Evolutionary conservation across 164 flowering plant species (phyloP).

Genomic region (Vitis amurensis): DNA sequence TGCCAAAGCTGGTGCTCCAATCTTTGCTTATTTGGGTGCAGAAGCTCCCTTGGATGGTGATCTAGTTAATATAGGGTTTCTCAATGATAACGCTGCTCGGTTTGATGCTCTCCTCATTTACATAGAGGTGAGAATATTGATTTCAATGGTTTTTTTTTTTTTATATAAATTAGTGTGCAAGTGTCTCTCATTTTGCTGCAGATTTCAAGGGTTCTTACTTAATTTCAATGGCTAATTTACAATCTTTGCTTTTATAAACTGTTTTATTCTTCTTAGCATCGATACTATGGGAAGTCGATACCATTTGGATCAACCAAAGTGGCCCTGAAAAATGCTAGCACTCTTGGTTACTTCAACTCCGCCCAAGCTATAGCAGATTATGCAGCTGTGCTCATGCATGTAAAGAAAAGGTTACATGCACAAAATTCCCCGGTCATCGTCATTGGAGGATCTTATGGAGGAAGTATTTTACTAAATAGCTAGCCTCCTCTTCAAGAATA

Average conservation of each 20-base stretch:
- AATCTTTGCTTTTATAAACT: neutral
- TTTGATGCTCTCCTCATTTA: slow-evolving; percentile 27
- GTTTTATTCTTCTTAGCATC: slow-evolving; percentile 17
- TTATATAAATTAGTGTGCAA: no score
- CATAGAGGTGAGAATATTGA: slow-evolving; percentile 27
- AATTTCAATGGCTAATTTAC: no score
- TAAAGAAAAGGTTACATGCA: slow-evolving; percentile 20
- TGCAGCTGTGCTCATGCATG: slow-evolving; percentile 27
- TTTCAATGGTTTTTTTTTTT: neutral
- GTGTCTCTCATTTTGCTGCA: no score
- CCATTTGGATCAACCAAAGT: slow-evolving; percentile 26
- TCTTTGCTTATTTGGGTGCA: slow-evolving; percentile 28
- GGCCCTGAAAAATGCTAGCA: slow-evolving; percentile 16
- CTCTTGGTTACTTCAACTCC: slow-evolving; percentile 32
- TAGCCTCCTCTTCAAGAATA: neutral
- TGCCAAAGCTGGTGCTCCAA: slow-evolving; percentile 18
- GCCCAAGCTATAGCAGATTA: slow-evolving; percentile 44
- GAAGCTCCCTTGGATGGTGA: slow-evolving; percentile 20
- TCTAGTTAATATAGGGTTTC: slow-evolving; percentile 8
- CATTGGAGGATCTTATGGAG: slow-evolving; percentile 42
- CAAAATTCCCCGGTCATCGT: slow-evolving; percentile 28
- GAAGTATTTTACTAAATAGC: slow-evolving; percentile 25
- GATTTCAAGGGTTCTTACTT: no score
- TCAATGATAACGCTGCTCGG: slow-evolving; percentile 19
- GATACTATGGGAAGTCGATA: slow-evolving; percentile 32